phyloP scores from a whole-genome alignment of 2,329 filamentous ascomycete species.

The Trichoderma koningii region DNA sequence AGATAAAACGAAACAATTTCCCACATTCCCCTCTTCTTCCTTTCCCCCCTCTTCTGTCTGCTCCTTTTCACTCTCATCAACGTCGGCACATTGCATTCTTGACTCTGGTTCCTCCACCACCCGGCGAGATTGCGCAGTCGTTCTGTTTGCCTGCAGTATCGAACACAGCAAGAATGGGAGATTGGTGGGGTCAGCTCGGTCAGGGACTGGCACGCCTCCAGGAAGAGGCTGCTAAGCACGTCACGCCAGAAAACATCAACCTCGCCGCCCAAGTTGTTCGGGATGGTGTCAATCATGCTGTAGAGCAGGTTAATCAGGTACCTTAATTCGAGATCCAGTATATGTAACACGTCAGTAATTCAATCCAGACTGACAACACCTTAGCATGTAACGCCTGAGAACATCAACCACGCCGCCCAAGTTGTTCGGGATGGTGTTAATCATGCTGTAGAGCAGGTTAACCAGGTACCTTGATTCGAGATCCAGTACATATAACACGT shows the following conservation, averaged over 20 bases:
- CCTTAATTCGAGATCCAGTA: neutral
- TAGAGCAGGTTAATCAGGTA: slow-evolving; percentile 10
- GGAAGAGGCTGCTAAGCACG: slow-evolving; percentile 13
- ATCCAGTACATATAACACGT: neutral
- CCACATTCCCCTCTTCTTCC: too few relatives aligned
- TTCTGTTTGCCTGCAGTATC: neutral
- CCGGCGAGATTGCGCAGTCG: neutral
- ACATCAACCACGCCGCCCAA: too few relatives aligned
- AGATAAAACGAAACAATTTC: too few relatives aligned
- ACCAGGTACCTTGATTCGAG: neutral
- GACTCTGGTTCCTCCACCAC: too few relatives aligned
- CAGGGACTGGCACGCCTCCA: neutral
- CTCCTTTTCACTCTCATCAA: too few relatives aligned
- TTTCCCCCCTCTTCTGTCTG: too few relatives aligned
- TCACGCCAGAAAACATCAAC: slow-evolving; percentile 17
- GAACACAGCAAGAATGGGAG: neutral
- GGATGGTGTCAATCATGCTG: neutral
- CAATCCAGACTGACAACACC: too few relatives aligned
- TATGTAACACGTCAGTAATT: too few relatives aligned
- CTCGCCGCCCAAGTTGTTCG: neutral
- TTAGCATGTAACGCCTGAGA: slow-evolving; percentile 13
- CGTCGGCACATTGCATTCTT: too few relatives aligned
- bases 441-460: neutral
- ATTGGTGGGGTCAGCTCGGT: neutral
- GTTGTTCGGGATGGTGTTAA: too few relatives aligned